Conservation (phyloP, 176 grass and related monocot species). For the Avena atlantica region DNA sequence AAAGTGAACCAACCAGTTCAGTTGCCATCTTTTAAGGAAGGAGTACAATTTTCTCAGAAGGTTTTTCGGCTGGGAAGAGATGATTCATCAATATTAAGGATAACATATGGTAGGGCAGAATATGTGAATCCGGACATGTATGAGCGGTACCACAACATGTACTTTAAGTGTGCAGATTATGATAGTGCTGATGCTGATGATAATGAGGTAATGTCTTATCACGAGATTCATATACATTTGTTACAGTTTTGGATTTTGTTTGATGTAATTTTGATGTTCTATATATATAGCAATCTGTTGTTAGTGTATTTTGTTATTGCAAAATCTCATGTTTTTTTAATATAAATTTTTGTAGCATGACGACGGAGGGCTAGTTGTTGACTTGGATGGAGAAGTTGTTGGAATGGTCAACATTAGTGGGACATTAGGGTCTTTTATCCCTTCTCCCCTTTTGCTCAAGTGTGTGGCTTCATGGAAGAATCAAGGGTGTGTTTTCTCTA, state of each 20-base stretch:
- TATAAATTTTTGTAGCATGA: not conserved
- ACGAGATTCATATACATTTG: not conserved
- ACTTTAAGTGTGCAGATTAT: not conserved
- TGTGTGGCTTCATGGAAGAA: not conserved
- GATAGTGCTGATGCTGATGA: not conserved
- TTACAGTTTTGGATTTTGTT: not conserved
- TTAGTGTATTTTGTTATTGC: not conserved
- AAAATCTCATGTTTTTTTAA: not conserved
- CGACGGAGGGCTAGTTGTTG: not conserved
- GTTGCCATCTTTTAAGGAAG: not conserved
- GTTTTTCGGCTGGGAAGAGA: constrained; percentile 14
- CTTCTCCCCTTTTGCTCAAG: constrained; percentile 6
- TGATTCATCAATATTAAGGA: not conserved
- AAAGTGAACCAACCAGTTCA: not conserved
- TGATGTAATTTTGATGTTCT: not conserved
- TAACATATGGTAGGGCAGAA: not conserved
- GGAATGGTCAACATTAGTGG: not conserved
- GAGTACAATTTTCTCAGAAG: not conserved
- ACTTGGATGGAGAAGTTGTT: not conserved
- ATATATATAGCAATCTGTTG: not conserved
- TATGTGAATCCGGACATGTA: not conserved
- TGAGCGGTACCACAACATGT: constrained; percentile 16
- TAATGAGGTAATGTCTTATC: not conserved
- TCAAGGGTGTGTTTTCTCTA: not conserved
- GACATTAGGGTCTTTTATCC: not conserved